Conservation (phyloP, 208 protist genomes). For the Polymyxa betae region DNA sequence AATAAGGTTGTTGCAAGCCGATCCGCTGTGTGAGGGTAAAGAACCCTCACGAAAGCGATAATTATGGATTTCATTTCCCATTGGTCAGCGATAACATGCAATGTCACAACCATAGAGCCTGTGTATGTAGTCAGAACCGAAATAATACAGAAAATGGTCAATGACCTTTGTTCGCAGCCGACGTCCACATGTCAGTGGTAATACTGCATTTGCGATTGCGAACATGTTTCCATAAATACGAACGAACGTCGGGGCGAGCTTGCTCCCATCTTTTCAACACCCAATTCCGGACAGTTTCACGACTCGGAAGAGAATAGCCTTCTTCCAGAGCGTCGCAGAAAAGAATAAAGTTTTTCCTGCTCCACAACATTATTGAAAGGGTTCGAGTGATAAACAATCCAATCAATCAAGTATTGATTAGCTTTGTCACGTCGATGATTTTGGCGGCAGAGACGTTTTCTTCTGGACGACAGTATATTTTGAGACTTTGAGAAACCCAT, state of each 20-base stretch:
- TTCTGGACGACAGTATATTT: not conserved
- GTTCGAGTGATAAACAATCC: not conserved
- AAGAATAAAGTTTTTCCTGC: not conserved
- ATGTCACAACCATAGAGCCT: not conserved
- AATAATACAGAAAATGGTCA: not conserved
- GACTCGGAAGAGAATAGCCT: not conserved
- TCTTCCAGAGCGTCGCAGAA: not conserved
- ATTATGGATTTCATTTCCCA: slow-evolving; percentile 46
- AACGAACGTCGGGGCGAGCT: not conserved
- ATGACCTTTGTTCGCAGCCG: slow-evolving; percentile 31
- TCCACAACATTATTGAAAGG: not conserved
- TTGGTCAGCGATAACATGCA: not conserved
- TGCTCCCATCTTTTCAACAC: not conserved
- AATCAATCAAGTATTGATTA: not conserved
- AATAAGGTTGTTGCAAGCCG: slow-evolving; percentile 30
- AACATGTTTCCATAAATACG: not conserved
- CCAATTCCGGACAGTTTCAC: not conserved
- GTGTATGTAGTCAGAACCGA: not conserved
- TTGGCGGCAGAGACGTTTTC: not conserved
- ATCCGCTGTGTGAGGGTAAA: slow-evolving; percentile 13
- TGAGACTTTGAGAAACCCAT: not conserved
- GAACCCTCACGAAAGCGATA: not conserved
- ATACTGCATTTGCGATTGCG: slow-evolving; percentile 42
- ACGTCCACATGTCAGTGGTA: slow-evolving; percentile 45
- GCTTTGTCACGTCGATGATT: not conserved